Evolutionary conservation across 345 rosid genomes (phyloP), one percentile per base, ranked within the genome.

Genomic region (Pugionium cornutum): DNA sequence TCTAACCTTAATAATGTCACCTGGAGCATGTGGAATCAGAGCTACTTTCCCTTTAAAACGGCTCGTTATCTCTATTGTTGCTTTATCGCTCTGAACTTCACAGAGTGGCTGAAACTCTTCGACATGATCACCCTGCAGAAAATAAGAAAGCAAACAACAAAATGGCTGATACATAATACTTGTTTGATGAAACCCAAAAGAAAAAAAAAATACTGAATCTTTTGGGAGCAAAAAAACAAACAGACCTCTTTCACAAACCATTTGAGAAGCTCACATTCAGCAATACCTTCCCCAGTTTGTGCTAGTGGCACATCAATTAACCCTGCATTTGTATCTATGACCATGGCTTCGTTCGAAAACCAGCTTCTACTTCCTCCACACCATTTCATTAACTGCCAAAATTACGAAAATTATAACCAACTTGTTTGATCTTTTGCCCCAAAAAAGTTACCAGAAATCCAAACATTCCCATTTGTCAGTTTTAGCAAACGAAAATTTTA

Each of bases 201-300:
- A 67, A 1, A 49, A 27, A 40, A 34, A 10, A 45, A 26, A 37
- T 34, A 53, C 2, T 41, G 59, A 46, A 53, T n/a, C 4, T 61
- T 52, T 28, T 11, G 31, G 58, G 32, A 52, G 31, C 27, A 33
- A 55, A 33, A 7, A 25, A 53, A 59, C 28, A 4, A 61, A 68
- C 80, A 73, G 67, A 86, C 98, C 97, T 92, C 91, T 67, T 83
- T 70, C 42, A 92, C 91, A 73, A 83, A 89, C 98, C 98, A 92
- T 66, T 83, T 83, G 48, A 92, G 84, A 50, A 92, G 88, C 71
- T 92, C 98, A 61, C 97, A 92, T 70, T 92, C 97, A 11, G 98
- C 97, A 72, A 92, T 92, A 49, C 98, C 97, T 80, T 92, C 98
- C 41, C 98, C 98, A 30, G 98, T 92, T 78, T 92, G 98, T 11